A percentile compares a stretch with the other conserved stretches of the same genome.
Evolutionary conservation across 176 grass and related monocot genomes (phyloP).

Genomic region (Ensete glaucum): DNA sequence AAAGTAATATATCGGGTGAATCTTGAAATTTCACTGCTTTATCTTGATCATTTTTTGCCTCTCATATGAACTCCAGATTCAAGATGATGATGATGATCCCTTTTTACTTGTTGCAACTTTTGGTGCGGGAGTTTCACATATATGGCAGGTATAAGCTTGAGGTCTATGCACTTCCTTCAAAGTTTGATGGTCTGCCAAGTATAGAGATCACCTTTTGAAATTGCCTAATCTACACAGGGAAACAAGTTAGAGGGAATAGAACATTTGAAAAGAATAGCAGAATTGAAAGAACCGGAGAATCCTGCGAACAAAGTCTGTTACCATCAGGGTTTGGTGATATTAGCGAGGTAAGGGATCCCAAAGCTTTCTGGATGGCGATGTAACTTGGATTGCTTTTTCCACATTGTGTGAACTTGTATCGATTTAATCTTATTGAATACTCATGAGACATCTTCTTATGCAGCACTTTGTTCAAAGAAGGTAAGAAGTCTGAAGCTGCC

Average conservation of each 20-base stretch:
- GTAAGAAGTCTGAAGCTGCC: conserved; percentile 59
- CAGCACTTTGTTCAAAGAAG: conserved; percentile 60
- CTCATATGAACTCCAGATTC: conserved; percentile 28
- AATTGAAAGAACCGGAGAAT: conserved; percentile 67
- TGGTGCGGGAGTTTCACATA: conserved; percentile 43
- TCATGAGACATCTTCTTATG: neutral
- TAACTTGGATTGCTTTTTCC: neutral
- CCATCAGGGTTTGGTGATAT: conserved; percentile 35
- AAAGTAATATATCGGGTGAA: too few species aligned
- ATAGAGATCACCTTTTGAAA: neutral
- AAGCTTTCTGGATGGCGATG: neutral
- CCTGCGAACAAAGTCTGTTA: conserved; percentile 50
- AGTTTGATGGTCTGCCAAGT: conserved; percentile 5
- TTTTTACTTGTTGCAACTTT: conserved; percentile 71
- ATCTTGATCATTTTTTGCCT: too few species aligned
- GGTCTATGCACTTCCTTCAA: neutral
- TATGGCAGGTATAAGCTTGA: conserved; percentile 36
- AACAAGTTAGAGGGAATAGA: conserved; percentile 49
- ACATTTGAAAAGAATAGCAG: conserved; percentile 56
- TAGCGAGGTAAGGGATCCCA: conserved; percentile 49
- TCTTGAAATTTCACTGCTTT: too few species aligned
- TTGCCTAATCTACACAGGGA: conserved; percentile 38
- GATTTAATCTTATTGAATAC: conserved; percentile 5
- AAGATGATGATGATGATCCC: conserved; percentile 54
- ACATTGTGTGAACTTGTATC: neutral